Evolutionary conservation across 441 rosid species (phyloP), one percentile per base, ranked within the genome.

Genomic region (Erodium trifolium): DNA sequence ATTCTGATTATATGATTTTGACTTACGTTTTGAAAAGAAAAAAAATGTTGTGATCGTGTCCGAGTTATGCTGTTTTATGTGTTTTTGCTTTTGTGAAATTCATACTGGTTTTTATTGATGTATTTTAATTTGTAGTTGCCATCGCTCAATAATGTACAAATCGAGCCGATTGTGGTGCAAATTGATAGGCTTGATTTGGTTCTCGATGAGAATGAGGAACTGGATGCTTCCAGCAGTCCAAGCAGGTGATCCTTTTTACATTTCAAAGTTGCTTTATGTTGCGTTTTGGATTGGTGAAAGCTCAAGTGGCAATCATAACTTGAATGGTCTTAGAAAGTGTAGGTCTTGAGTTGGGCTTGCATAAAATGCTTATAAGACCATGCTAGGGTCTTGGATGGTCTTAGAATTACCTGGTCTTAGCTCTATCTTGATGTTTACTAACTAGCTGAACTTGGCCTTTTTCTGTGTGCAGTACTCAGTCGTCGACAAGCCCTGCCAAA

Each of bases 151-250:
- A 87, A 88, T 71, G 96, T 92, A 34, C 99, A 94, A 84, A 67
- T 84, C 23, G 99, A 94, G 72, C 97, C 99, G 8, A 79, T 94
- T 34, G 82, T 92, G 67, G 88, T 94, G 81, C 99, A 92, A 79
- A 81, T 92, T 43, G 96, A 92, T 86, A 85, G 81, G 81, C 96
- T 94, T 13, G 97, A 94, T 85, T 81, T 94, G 83, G 99, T 94
- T 83, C 81, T 94, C 74, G 94, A 94, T 86, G 99, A 92, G 79
- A 94, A 92, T 68, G 82, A 76, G 5, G 90, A 92, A 74, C 75
- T 71, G 45, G 94, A 84, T 77, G 82, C 77, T 19, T 73, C 80
- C 69, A 86, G 77, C 76, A 82, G 78, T 70, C 49, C 88, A 66
- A 81, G 77, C 84, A 87, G 96, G 99, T 93, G 74, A 43, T 72